Conservation (phyloP, 2,329 filamentous ascomycete species). For the Raffaelea albimanens region DNA sequence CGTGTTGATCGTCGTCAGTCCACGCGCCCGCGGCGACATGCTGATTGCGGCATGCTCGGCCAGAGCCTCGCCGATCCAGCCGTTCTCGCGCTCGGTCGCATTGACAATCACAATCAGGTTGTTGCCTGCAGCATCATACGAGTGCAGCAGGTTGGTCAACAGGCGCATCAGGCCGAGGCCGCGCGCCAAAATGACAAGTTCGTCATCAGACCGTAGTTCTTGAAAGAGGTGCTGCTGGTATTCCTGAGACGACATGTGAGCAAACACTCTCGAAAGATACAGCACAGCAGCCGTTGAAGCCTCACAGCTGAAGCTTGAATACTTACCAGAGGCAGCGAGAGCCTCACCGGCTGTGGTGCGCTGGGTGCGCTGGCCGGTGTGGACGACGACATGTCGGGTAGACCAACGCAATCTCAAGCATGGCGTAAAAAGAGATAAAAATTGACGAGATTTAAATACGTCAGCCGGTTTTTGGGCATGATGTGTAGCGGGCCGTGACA, state of each 20-base stretch:
- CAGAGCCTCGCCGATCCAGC: conserved; percentile 91
- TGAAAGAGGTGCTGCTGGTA: conserved; percentile 96
- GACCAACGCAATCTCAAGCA: no score
- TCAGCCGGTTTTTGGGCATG: no score
- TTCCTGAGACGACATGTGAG: no score
- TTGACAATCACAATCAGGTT: conserved; percentile 85
- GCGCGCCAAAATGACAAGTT: conserved; percentile 82
- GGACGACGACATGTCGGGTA: conserved; percentile 39
- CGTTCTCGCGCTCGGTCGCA: conserved; percentile 86
- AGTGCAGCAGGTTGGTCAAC: conserved; percentile 91
- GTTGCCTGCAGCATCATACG: conserved; percentile 91
- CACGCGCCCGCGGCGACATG: conserved; percentile 69
- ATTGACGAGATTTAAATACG: no score
- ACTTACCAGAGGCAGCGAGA: conserved; percentile 64
- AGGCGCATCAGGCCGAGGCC: conserved; percentile 87
- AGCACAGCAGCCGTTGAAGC: no score
- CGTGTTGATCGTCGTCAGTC: conserved; percentile 86
- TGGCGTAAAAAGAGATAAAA: no score
- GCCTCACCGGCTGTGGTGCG: conserved; percentile 63
- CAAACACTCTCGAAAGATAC: no score
- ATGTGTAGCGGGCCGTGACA: no score
- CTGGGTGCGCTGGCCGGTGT: conserved; percentile 24
- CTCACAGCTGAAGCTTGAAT: no score
- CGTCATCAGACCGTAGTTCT: conserved; percentile 82
- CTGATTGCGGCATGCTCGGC: conserved; percentile 93